Evolutionary conservation across 2,329 filamentous ascomycete species (phyloP), one percentile per base, ranked within the genome.

Genomic region (Amauroascus verrucosus): DNA sequence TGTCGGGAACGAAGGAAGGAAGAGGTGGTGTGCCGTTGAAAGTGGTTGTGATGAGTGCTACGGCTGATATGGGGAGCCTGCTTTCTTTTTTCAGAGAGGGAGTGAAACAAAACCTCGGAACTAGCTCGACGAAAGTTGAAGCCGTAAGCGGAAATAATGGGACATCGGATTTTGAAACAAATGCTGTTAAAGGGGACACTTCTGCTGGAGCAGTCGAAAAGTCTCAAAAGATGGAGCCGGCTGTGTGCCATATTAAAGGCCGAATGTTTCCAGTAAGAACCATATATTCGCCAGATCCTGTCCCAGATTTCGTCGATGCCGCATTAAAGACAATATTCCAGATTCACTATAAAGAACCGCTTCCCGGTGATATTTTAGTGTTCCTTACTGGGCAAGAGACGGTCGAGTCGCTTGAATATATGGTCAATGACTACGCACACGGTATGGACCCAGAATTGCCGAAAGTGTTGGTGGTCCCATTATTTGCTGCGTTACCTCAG

Each of bases 1-100:
- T 93, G 1, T 73, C 76, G 24, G 71, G 70, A 3, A 67, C 67
- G 32, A 78, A 80, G 35, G 75, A 79, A 43, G 82, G 82, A 6
- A 80, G 85, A 3, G 82, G 84, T 6, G 86, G 85, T 4, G 73
- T 85, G 28, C 83, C 86, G 1, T 72, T 98, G 53, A 97, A 95
- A 67, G 82, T 97, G 2, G 80, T 95, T 32, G 81, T 97, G 64
- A 98, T 98, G 93, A 96, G 90, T 76, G 93, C 93, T 48, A 98
- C 93, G 6, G 88, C 89, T 35, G 88, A 97, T 67, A 83, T 95
- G 54, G 84, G 91, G 56, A 81, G 79, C 53, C 81, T 97, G 30
- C 77, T 81, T 41, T 73, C 74, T 0, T 97, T 95, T 67, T 96
- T 97, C 59, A 70, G 64, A 28, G 66, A 69, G 22, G 70, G 65